Percentiles rank a stretch among this genome's conserved stretches.
phyloP scores from a whole-genome alignment of 2,329 filamentous ascomycete species.

The Tolypocladium ophioglossoides region DNA sequence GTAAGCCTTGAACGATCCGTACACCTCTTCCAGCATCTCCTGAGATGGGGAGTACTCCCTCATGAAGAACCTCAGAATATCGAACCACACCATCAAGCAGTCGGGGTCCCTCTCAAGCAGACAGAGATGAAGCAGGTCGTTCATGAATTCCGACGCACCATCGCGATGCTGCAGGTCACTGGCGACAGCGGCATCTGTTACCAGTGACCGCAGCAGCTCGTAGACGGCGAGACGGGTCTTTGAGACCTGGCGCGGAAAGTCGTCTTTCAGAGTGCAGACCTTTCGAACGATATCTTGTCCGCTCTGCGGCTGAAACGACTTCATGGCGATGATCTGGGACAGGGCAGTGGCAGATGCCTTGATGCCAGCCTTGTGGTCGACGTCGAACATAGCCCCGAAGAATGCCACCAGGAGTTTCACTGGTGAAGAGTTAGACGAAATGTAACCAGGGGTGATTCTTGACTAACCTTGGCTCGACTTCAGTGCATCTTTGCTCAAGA shows the following conservation, averaged over 20 bases:
- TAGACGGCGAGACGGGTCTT: constrained; percentile 43
- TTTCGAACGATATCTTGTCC: constrained; percentile 38
- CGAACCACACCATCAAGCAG: constrained; percentile 48
- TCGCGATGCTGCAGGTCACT: constrained; percentile 34
- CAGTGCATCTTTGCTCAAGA: constrained; percentile 33
- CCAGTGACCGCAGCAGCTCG: constrained; percentile 32
- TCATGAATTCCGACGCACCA: constrained; percentile 35
- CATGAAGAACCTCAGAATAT: constrained; percentile 34
- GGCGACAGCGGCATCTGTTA: constrained; percentile 30
- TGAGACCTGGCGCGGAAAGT: constrained; percentile 42
- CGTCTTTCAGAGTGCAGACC: constrained; percentile 41
- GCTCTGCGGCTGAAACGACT: constrained; percentile 37
- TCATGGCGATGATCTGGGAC: constrained; percentile 37
- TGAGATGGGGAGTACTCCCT: constrained; percentile 32
- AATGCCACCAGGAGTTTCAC: constrained; percentile 40
- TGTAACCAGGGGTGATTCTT: background rate
- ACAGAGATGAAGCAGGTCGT: constrained; percentile 39
- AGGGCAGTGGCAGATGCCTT: constrained; percentile 42
- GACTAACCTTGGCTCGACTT: constrained; percentile 37
- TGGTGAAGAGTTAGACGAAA: constrained; percentile 5
- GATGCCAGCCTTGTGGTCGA: constrained; percentile 49
- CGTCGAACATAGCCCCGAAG: constrained; percentile 48
- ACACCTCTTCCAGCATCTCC: constrained; percentile 38
- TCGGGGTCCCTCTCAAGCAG: constrained; percentile 45
- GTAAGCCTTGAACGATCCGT: constrained; percentile 46